Conservation (phyloP, 2,329 filamentous ascomycete genomes). For the Claviceps sp. region DNA sequence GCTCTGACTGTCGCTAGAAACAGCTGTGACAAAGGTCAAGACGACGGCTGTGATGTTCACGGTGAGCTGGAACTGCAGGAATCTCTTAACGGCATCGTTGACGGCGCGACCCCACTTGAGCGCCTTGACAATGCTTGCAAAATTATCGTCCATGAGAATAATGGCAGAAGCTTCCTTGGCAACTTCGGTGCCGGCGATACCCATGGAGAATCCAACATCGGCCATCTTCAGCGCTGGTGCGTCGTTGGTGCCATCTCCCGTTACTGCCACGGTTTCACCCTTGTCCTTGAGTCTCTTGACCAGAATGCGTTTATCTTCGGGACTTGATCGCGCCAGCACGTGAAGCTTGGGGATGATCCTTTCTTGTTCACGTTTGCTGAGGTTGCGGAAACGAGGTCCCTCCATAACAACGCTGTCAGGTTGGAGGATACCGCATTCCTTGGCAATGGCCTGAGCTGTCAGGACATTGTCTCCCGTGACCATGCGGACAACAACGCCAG, state of each 20-base stretch:
- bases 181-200: constrained; percentile 70
- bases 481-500: constrained; percentile 72
- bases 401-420: constrained; percentile 60
- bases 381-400: constrained; percentile 63
- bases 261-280: constrained; percentile 69
- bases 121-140: constrained; percentile 73
- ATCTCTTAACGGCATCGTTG: constrained; percentile 66
- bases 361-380: constrained; percentile 51
- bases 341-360: constrained; percentile 56
- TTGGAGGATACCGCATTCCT: constrained; percentile 64
- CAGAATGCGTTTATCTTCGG: constrained; percentile 63
- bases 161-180: constrained; percentile 78
- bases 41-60: constrained; percentile 88
- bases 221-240: constrained; percentile 69
- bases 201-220: constrained; percentile 78
- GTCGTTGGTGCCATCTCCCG: constrained; percentile 75
- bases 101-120: constrained; percentile 69
- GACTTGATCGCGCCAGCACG: constrained; percentile 61
- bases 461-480: constrained; percentile 74
- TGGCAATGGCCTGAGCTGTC: constrained; percentile 66
- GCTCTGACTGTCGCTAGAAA: constrained; percentile 52
- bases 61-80: constrained; percentile 64
- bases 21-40: constrained; percentile 77
- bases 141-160: constrained; percentile 81
- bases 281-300: constrained; percentile 59